These are phyloP conservation scores for Cladophialophora chaetospira DNA, from an alignment of 2,329 filamentous ascomycete species.

Conservation along the genomic window DNA sequence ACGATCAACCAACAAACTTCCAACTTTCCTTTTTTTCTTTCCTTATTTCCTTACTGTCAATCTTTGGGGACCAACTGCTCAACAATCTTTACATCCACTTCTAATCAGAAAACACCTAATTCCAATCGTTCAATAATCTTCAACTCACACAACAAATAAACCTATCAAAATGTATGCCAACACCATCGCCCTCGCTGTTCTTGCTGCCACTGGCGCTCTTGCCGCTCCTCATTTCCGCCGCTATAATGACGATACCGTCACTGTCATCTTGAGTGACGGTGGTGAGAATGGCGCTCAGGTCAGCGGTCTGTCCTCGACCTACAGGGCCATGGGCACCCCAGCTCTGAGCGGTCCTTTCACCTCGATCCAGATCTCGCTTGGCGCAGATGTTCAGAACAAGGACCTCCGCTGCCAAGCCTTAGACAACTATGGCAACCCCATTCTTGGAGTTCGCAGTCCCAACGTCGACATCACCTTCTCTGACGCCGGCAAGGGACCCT, in stretches of 20 bases:
- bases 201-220: slow-evolving; percentile 27
- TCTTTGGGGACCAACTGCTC: slow-evolving; percentile 8
- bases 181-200: slow-evolving; percentile 16
- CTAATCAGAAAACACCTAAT: slow-evolving; percentile 4
- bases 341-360: slow-evolving; percentile 22
- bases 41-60: slow-evolving; percentile 10
- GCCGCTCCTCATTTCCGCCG: slow-evolving; percentile 23
- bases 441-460: slow-evolving; percentile 18
- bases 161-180: slow-evolving; percentile 12
- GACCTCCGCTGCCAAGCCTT: slow-evolving; percentile 30
- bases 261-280: slow-evolving; percentile 24
- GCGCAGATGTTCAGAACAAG: slow-evolving; percentile 20
- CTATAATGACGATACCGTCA: slow-evolving; percentile 18
- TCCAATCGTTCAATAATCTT: slow-evolving; percentile 5
- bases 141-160: slow-evolving; percentile 3
- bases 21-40: slow-evolving; percentile 17
- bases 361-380: slow-evolving; percentile 23
- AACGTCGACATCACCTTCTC: slow-evolving; percentile 31
- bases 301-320: slow-evolving; percentile 9
- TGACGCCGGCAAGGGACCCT: slow-evolving; percentile 28
- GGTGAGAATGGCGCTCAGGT: slow-evolving; percentile 15
- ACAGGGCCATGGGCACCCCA: slow-evolving; percentile 9
- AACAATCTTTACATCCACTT: slow-evolving; percentile 9
- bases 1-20: slow-evolving; percentile 11
- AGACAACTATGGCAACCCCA: slow-evolving; percentile 24